These are phyloP conservation scores for Cyclotella distinguenda DNA, from an alignment of 108 stramenopile genomes.

Conservation along the genomic window DNA sequence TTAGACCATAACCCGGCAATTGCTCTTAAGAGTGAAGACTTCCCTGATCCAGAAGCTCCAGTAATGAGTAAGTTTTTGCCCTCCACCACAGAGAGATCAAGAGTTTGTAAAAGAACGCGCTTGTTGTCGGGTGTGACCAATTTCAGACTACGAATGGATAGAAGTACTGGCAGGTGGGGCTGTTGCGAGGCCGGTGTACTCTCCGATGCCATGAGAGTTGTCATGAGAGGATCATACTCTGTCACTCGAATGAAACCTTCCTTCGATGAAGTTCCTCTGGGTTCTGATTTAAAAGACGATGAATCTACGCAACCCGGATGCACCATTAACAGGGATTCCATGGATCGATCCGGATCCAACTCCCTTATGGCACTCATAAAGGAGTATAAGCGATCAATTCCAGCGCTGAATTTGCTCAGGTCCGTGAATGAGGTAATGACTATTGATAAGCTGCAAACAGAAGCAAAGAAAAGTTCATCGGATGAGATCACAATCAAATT, in stretches of 20 bases:
- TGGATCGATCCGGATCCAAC: slow-evolving; percentile 30
- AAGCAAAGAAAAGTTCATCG: too few species aligned
- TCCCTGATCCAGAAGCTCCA: slow-evolving; percentile 68
- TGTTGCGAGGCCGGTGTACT: neutral
- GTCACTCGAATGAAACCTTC: slow-evolving; percentile 23
- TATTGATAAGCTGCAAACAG: slow-evolving; percentile 59
- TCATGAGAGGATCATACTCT: slow-evolving; percentile 29
- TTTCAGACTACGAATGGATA: slow-evolving; percentile 45
- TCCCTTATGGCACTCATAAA: slow-evolving; percentile 56
- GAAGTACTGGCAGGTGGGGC: slow-evolving; percentile 15
- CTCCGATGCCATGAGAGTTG: neutral
- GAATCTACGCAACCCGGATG: slow-evolving; percentile 1
- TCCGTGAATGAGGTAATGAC: slow-evolving; percentile 73
- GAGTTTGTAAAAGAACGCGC: slow-evolving; percentile 48
- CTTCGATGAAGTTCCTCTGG: neutral
- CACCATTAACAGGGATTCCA: slow-evolving; percentile 20
- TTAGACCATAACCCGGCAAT: slow-evolving; percentile 84
- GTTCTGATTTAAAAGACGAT: neutral
- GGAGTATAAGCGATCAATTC: slow-evolving; percentile 58
- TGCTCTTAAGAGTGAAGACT: slow-evolving; percentile 61
- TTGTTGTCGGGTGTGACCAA: slow-evolving; percentile 61
- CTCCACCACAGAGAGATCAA: slow-evolving; percentile 44
- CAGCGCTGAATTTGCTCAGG: slow-evolving; percentile 60
- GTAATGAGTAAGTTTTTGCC: slow-evolving; percentile 66
- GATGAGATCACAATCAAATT: too few species aligned